Evolutionary conservation across 345 rosid genomes (phyloP).

Genomic region (Geranium rotundifolium): DNA sequence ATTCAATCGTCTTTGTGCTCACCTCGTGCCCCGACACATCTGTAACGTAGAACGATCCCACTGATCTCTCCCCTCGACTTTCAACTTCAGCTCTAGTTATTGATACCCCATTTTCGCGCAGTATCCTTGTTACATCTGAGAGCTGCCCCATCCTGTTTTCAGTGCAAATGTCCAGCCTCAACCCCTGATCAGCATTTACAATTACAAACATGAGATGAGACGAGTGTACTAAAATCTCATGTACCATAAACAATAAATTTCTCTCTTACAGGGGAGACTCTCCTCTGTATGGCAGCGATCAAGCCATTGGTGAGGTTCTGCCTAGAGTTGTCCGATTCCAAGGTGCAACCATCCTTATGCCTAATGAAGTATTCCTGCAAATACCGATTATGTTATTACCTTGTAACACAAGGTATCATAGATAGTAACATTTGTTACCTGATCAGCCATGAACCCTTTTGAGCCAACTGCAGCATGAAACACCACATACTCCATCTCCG

Average conservation of each 20-base stretch:
- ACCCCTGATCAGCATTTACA: conserved; percentile 33
- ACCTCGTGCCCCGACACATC: conserved; percentile 57
- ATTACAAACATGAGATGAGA: not conserved
- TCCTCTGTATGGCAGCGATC: conserved; percentile 67
- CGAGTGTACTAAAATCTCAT: too few species aligned
- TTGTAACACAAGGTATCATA: not conserved
- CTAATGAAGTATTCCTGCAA: conserved; percentile 78
- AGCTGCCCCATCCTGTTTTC: conserved; percentile 51
- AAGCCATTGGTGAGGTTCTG: conserved; percentile 43
- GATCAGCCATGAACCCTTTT: conserved; percentile 51
- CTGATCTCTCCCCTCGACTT: conserved; percentile 39
- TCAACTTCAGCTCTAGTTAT: conserved; percentile 53
- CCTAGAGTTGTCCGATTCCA: conserved; percentile 48
- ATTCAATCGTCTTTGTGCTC: conserved; percentile 23
- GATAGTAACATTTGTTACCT: conserved; percentile 22
- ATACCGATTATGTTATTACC: not conserved
- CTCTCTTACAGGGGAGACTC: too few species aligned
- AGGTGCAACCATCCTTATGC: conserved; percentile 58
- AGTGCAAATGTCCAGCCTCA: conserved; percentile 50
- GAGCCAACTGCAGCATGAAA: conserved; percentile 79
- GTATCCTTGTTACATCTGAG: conserved; percentile 48
- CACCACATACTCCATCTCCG: conserved; percentile 70
- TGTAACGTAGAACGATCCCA: conserved; percentile 60
- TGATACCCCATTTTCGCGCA: conserved; percentile 67
- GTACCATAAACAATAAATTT: too few species aligned